phyloP scores from a whole-genome alignment of 306 rosid genomes.

The Nissolia schottii region DNA sequence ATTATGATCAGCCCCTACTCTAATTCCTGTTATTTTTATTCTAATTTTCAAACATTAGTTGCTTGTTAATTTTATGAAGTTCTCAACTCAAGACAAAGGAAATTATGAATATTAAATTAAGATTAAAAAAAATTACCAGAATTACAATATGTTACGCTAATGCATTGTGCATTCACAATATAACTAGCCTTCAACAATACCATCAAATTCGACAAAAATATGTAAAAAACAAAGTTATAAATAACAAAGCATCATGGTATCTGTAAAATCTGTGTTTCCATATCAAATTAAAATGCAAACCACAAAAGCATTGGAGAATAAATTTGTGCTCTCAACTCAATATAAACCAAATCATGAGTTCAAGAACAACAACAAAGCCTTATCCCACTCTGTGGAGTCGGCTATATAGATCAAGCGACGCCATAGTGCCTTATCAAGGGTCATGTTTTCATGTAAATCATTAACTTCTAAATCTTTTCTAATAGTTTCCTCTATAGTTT shows the following conservation, averaged over 20 bases:
- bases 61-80: neutral
- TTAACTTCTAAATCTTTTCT: no score
- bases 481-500: no score
- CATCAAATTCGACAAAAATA: neutral
- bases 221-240: neutral
- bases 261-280: neutral
- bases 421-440: no score
- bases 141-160: neutral
- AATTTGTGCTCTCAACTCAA: no score
- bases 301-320: neutral
- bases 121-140: neutral
- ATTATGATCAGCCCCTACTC: neutral
- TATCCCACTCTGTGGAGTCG: no score
- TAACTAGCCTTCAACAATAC: slow-evolving; percentile 2
- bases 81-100: neutral
- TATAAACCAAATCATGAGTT: no score
- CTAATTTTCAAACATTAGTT: neutral
- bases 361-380: no score
- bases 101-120: neutral
- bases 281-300: neutral
- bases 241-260: neutral
- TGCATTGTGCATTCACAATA: neutral
- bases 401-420: no score
- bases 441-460: no score
- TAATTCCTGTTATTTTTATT: neutral